A percentile compares a stretch with the other conserved stretches of the same genome.
These are phyloP conservation scores for Asterionellopsis glacialis DNA, from an alignment of 108 stramenopile species.

Conservation along the genomic window DNA sequence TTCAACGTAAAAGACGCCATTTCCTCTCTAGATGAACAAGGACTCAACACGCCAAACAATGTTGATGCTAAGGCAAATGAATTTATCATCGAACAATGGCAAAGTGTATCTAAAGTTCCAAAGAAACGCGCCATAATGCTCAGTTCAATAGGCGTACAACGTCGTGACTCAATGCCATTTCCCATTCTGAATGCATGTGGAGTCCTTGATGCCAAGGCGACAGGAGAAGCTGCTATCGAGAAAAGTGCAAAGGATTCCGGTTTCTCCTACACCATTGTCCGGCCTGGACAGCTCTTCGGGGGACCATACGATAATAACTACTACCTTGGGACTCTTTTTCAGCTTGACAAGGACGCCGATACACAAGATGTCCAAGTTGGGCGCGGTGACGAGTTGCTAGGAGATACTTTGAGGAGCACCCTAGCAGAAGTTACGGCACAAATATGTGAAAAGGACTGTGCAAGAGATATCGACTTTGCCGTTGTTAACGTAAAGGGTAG, in stretches of 20 bases:
- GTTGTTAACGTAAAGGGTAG: constrained; percentile 28
- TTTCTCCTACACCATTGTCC: constrained; percentile 40
- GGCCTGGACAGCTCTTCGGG: constrained; percentile 61
- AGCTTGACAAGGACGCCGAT: constrained; percentile 35
- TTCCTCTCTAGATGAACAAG: no score
- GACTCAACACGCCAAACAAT: no score
- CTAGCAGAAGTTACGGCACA: constrained; percentile 55
- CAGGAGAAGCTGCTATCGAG: constrained; percentile 50
- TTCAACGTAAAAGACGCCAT: no score
- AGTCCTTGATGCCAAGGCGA: constrained; percentile 65
- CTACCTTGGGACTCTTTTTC: constrained; percentile 43
- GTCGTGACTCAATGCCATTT: constrained; percentile 63
- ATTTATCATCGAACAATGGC: no score
- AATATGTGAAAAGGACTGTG: constrained; percentile 28
- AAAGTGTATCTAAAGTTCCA: constrained; percentile 11
- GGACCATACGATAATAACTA: constrained; percentile 63
- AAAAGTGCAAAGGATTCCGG: constrained; percentile 19
- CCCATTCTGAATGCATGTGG: constrained; percentile 71
- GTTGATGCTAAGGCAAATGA: no score
- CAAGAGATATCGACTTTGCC: constrained; percentile 54
- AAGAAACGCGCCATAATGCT: no score
- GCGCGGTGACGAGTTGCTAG: constrained; percentile 8
- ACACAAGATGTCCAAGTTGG: constrained; percentile 14
- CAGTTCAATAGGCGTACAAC: constrained; percentile 33
- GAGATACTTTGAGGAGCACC: constrained; percentile 30